Evolutionary conservation across 495 filamentous ascomycete species (phyloP).

Genomic region (Lophiostoma macrostomum): DNA sequence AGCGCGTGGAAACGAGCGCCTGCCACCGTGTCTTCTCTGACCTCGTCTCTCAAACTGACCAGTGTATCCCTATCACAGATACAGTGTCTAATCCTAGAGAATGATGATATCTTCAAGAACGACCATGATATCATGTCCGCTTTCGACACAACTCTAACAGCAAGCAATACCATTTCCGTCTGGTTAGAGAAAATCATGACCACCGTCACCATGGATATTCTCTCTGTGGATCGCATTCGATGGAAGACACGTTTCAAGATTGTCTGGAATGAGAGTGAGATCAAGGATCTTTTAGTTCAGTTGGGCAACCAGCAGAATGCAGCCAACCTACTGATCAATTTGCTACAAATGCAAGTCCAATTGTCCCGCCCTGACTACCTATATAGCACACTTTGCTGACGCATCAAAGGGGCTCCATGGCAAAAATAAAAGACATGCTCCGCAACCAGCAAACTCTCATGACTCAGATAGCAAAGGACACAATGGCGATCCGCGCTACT

Average conservation of each 20-base stretch:
- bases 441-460: background rate
- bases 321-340: background rate
- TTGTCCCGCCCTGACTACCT: background rate
- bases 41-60: background rate
- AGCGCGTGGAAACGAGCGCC: conserved; percentile 9
- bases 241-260: conserved; percentile 13
- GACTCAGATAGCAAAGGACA: background rate
- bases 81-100: conserved; percentile 1
- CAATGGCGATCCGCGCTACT: background rate
- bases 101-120: background rate
- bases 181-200: background rate
- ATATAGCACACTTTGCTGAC: background rate
- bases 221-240: background rate
- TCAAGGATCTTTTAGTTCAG: conserved; percentile 1
- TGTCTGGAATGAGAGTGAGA: conserved; percentile 13
- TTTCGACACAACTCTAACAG: conserved; percentile 1
- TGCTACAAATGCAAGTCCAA: conserved; percentile 6
- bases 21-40: background rate
- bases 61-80: conserved; percentile 5
- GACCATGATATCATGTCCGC: background rate
- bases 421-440: background rate
- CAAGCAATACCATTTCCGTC: conserved; percentile 1
- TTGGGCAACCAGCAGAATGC: conserved; percentile 3
- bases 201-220: conserved; percentile 1
- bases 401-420: background rate